These are phyloP conservation scores for Cinnamomum chago DNA, from an alignment of 164 flowering plant species.

Conservation along the genomic window DNA sequence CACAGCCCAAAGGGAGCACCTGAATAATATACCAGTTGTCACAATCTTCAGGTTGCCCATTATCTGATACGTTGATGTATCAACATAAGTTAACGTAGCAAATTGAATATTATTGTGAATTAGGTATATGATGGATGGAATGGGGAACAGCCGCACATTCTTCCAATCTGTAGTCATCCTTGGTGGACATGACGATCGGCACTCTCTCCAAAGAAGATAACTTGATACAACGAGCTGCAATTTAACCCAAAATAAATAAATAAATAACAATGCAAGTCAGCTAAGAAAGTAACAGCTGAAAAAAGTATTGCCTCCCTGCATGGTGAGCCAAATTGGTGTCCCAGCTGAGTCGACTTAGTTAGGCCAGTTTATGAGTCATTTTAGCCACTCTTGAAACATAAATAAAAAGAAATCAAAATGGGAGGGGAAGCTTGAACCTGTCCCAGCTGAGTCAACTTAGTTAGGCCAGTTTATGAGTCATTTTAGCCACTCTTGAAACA, in stretches of 20 bases:
- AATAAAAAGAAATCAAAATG: too few species aligned
- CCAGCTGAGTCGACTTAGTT: too few species aligned
- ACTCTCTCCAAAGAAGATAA: conserved; percentile 79
- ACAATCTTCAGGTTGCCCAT: conserved; percentile 97
- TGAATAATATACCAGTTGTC: conserved; percentile 88
- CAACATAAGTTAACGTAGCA: conserved; percentile 88
- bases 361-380: too few species aligned
- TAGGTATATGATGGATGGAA: conserved; percentile 87
- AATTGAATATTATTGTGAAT: conserved; percentile 96
- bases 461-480: too few species aligned
- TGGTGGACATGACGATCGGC: conserved; percentile 39
- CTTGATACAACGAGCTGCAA: conserved; percentile 77
- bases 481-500: too few species aligned
- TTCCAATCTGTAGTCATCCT: conserved; percentile 95
- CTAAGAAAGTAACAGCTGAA: not conserved
- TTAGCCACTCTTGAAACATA: too few species aligned
- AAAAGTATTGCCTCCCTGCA: not conserved
- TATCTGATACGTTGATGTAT: conserved; percentile 95
- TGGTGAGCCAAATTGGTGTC: too few species aligned
- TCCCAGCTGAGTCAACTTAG: too few species aligned
- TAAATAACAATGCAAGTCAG: not conserved
- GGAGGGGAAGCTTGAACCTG: too few species aligned
- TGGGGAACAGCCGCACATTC: conserved; percentile 66
- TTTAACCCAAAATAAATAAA: conserved; percentile 5
- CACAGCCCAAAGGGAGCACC: conserved; percentile 36